Evolutionary conservation across 1,139 yeast species (phyloP), one percentile per base, ranked within the genome.

Genomic region (Yamadazyma atmosphaerica): DNA sequence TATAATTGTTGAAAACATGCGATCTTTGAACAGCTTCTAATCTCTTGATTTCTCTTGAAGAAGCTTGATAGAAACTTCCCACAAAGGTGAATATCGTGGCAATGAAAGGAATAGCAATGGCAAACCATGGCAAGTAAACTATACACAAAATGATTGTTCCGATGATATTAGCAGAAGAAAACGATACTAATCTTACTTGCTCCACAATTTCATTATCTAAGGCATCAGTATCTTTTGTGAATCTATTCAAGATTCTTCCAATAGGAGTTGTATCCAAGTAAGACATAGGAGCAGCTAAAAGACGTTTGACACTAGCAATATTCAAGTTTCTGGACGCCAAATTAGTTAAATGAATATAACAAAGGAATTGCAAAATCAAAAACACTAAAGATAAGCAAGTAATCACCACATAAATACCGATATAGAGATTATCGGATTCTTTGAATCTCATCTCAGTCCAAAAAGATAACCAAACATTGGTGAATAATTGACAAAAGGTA

Each of bases 391-490:
- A 63, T 56, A 41, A 72, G 49, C 48, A 60, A 1, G 81, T 73
- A 45, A 82, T 73, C 73, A 80, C 63, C 32, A 81, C 78, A 51
- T 84, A 85, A 25, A 84, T 44, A 2, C 88, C 96, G 63, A 86
- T 84, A 58, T 88, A 89, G 48, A 79, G 77, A 3, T 76, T 74
- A 35, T 72, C 65, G 1, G 77, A 47, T 36, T 73, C 63, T 13
- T 55, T 1, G 52, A 83, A 87, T 55, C 76, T 81, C 37, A 68
- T 38, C 15, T 72, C 75, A 3, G 85, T 73, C 97, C 97, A 89
- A 59, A 78, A 89, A 0, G 96, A 83, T 44, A 89, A 68, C 95
- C 96, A 89, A 15, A 83, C 82, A 50, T 84, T 85, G 26, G 86
- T 72, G 55, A 86, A 85, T 29, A 86, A 60, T 37, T 70, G 74